phyloP scores from a whole-genome alignment of 805 yeast species.

The Candida pseudoglaebosa region DNA sequence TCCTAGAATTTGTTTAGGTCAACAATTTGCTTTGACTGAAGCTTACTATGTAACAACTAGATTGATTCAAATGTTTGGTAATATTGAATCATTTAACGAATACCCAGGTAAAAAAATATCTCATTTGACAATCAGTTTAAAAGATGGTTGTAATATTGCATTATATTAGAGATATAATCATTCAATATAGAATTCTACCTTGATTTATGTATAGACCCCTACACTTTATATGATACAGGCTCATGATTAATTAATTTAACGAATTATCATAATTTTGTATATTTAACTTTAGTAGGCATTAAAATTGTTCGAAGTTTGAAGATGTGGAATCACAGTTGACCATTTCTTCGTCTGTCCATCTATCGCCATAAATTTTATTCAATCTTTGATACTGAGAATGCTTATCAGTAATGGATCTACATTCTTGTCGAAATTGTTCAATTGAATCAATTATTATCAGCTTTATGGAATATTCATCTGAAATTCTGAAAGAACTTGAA shows the following conservation, averaged over 20 bases:
- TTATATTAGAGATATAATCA: constrained; percentile 8
- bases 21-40: constrained; percentile 54
- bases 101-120: constrained; percentile 30
- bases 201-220: no score
- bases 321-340: no score
- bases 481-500: background rate
- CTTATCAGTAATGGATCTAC: background rate
- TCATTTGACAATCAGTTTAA: constrained; percentile 26
- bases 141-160: constrained; percentile 20
- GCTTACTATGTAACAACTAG: constrained; percentile 45
- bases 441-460: background rate
- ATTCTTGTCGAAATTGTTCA: background rate
- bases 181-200: no score
- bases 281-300: no score
- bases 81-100: constrained; percentile 16
- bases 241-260: no score
- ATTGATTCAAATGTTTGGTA: constrained; percentile 25
- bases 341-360: background rate
- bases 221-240: no score
- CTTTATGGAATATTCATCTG: background rate
- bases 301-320: no score
- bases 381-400: background rate
- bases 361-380: background rate
- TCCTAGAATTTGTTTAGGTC: constrained; percentile 55
- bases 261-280: no score